These are phyloP conservation scores for Cladosporium sp. DNA, from an alignment of 2,329 filamentous ascomycete species.

Conservation along the genomic window DNA sequence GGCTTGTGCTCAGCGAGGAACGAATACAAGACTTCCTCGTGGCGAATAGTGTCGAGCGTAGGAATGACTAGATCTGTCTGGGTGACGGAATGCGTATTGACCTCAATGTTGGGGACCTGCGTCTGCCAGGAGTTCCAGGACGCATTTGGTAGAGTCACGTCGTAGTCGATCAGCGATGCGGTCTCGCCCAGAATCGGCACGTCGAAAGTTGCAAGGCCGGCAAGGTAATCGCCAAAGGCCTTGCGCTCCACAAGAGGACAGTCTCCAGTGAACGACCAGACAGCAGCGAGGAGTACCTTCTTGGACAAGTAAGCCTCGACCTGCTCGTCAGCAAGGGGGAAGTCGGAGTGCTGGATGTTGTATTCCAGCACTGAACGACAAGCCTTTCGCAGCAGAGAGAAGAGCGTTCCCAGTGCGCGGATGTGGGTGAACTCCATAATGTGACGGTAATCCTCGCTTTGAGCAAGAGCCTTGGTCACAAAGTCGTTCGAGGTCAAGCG, in stretches of 20 bases:
- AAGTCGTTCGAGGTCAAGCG: conserved; percentile 77
- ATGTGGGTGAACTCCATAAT: conserved; percentile 98
- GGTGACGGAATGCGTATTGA: conserved; percentile 96
- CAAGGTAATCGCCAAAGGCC: conserved; percentile 78
- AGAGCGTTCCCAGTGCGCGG: conserved; percentile 84
- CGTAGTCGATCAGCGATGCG: conserved; percentile 90
- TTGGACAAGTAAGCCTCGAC: conserved; percentile 86
- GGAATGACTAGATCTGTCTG: conserved; percentile 99
- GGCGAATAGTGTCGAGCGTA: conserved; percentile 91
- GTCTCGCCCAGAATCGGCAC: conserved; percentile 69
- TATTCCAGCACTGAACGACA: conserved; percentile 93
- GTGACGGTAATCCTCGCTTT: conserved; percentile 76
- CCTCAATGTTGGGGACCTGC: conserved; percentile 88
- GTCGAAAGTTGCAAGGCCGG: conserved; percentile 77
- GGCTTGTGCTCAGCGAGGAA: conserved; percentile 99
- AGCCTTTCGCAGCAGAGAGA: conserved; percentile 91
- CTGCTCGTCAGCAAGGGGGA: conserved; percentile 84
- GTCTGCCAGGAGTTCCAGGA: conserved; percentile 94
- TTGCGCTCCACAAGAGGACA: conserved; percentile 86
- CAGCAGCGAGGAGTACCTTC: conserved; percentile 84
- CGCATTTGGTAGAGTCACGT: conserved; percentile 78
- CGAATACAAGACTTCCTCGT: conserved; percentile 98
- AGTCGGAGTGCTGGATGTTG: conserved; percentile 89
- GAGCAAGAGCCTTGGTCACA: conserved; percentile 68
- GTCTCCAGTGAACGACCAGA: conserved; percentile 95